phyloP scores from a whole-genome alignment of 2,329 filamentous ascomycete species.

The Pseudogymnoascus sp. region DNA sequence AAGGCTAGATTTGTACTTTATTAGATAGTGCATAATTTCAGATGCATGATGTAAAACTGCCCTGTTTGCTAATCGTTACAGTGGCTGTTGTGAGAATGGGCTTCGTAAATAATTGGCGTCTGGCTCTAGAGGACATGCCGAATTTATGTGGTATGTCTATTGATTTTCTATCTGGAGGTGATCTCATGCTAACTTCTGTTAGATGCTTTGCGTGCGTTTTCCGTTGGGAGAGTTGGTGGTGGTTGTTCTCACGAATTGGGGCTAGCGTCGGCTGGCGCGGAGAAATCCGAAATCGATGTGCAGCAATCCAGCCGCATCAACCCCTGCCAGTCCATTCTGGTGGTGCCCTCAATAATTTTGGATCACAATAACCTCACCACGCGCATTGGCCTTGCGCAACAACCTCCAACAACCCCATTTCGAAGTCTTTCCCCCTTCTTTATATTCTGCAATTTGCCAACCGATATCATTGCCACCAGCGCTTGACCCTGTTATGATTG shows the following conservation, averaged over 20 bases:
- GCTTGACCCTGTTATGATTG: slow-evolving; percentile 3
- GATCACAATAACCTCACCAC: slow-evolving; percentile 8
- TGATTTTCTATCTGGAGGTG: neutral
- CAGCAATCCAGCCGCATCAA: slow-evolving; percentile 3
- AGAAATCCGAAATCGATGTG: slow-evolving; percentile 6
- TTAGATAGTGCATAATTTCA: slow-evolving; percentile 20
- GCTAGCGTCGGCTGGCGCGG: neutral
- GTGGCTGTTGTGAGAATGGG: neutral
- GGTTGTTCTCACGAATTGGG: neutral
- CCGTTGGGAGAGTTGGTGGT: neutral
- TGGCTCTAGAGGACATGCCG: neutral
- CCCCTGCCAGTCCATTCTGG: slow-evolving; percentile 8
- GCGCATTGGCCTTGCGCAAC: slow-evolving; percentile 5
- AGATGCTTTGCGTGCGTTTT: neutral
- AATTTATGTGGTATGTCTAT: neutral
- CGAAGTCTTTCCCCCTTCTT: neutral
- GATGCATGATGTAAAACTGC: slow-evolving; percentile 4
- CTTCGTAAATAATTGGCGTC: neutral
- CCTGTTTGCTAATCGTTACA: neutral
- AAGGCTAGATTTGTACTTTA: slow-evolving; percentile 29
- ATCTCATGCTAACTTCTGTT: neutral
- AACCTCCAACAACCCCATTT: neutral
- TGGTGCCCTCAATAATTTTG: slow-evolving; percentile 8
- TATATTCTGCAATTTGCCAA: neutral
- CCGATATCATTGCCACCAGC: neutral